Evolutionary conservation across 2,329 filamentous ascomycete species (phyloP).

Genomic region (Hypoxylon rubiginosum): DNA sequence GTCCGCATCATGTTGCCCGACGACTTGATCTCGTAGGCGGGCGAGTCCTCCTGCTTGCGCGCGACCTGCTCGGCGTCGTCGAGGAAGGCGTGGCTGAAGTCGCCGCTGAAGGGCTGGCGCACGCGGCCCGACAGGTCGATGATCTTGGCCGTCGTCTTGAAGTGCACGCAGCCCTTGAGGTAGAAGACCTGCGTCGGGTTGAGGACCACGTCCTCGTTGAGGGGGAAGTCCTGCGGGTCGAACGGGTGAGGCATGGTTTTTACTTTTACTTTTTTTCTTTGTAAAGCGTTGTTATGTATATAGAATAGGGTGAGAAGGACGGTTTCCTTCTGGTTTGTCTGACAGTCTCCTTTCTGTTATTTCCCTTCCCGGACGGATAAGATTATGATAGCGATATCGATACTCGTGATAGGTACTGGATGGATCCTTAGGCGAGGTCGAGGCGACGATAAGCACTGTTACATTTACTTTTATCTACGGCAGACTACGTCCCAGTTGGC

Average conservation of each 20-base stretch:
- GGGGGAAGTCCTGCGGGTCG: constrained; percentile 53
- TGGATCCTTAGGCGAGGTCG: background rate
- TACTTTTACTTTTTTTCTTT: background rate
- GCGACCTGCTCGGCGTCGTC: constrained; percentile 44
- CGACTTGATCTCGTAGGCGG: constrained; percentile 48
- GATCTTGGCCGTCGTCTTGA: constrained; percentile 52
- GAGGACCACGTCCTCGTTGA: constrained; percentile 47
- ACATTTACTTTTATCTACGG: background rate
- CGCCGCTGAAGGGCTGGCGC: constrained; percentile 45
- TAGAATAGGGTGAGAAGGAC: background rate
- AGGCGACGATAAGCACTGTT: constrained; percentile 6
- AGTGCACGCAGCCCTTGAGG: constrained; percentile 52
- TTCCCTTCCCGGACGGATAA: background rate
- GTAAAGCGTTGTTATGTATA: background rate
- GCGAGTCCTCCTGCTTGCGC: constrained; percentile 38
- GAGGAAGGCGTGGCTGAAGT: constrained; percentile 51
- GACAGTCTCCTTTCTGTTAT: background rate
- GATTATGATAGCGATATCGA: background rate
- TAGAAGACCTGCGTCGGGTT: constrained; percentile 48
- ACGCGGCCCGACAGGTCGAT: constrained; percentile 47
- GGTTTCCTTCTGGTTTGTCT: background rate
- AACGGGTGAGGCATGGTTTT: constrained; percentile 52
- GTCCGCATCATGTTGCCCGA: constrained; percentile 56
- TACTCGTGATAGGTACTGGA: constrained; percentile 10
- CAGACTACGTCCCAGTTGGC: background rate